These are phyloP conservation scores for Clathrospora elynae DNA, from an alignment of 2,329 filamentous ascomycete genomes.

Conservation along the genomic window DNA sequence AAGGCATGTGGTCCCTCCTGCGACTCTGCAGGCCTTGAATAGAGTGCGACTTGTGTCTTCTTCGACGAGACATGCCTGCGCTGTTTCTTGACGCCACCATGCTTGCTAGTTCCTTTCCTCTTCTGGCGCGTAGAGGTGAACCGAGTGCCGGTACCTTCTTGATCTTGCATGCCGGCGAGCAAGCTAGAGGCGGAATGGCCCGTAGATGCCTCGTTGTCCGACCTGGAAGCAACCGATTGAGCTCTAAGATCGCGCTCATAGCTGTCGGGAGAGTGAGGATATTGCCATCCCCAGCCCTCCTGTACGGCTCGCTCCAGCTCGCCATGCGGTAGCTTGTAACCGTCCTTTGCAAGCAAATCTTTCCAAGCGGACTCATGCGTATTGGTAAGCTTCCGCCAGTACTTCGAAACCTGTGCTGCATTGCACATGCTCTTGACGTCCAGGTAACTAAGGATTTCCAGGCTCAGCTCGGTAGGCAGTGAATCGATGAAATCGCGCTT, in stretches of 20 bases:
- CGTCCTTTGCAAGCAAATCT: constrained; percentile 82
- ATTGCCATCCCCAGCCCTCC: constrained; percentile 98
- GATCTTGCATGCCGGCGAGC: constrained; percentile 22
- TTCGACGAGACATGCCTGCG: constrained; percentile 59
- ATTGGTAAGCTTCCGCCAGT: constrained; percentile 89
- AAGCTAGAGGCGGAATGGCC: constrained; percentile 31
- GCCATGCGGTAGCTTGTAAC: constrained; percentile 75
- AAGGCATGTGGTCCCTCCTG: constrained; percentile 85
- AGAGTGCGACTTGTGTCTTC: constrained; percentile 50
- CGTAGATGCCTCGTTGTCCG: constrained; percentile 47
- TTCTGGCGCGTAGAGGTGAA: constrained; percentile 46
- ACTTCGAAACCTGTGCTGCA: constrained; percentile 90
- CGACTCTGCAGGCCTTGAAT: constrained; percentile 55
- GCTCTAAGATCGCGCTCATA: constrained; percentile 81
- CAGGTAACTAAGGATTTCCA: constrained; percentile 86
- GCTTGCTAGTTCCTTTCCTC: constrained; percentile 46
- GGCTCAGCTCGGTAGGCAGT: constrained; percentile 82
- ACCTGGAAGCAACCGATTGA: constrained; percentile 43
- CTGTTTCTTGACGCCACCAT: constrained; percentile 56
- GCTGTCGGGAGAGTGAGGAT: constrained; percentile 74
- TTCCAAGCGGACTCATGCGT: constrained; percentile 97
- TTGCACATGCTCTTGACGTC: constrained; percentile 85
- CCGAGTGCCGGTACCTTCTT: constrained; percentile 37
- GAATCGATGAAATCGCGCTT: constrained; percentile 91
- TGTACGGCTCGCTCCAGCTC: constrained; percentile 84